Conservation (phyloP, 768 basidiomycete genomes). For the Pisolithus tinctorius region DNA sequence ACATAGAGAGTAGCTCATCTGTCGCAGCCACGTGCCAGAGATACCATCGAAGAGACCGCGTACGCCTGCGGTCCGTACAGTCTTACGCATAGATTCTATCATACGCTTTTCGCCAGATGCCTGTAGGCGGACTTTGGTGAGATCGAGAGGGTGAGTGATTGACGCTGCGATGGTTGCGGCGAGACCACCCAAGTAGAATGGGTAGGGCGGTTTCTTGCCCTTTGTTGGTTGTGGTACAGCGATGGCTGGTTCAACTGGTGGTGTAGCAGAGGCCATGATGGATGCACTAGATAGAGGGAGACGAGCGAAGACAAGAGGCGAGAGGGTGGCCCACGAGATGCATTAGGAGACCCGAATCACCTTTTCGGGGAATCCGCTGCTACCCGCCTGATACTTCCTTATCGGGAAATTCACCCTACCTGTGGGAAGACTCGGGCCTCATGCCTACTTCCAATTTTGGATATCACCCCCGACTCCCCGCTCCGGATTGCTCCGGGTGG, state of each 20-base stretch:
- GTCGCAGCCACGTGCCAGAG: slow-evolving; percentile 81
- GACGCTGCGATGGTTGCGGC: slow-evolving; percentile 87
- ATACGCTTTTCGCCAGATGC: slow-evolving; percentile 90
- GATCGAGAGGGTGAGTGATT: slow-evolving; percentile 80
- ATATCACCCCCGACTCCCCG: not conserved
- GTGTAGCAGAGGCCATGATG: slow-evolving; percentile 13
- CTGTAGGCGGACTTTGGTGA: slow-evolving; percentile 89
- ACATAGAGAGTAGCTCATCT: slow-evolving; percentile 90
- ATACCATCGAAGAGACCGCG: slow-evolving; percentile 80
- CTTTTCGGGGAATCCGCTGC: not conserved
- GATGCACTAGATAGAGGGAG: not conserved
- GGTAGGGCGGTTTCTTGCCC: slow-evolving; percentile 65
- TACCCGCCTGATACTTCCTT: not conserved
- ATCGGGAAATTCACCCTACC: not conserved
- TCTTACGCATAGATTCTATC: slow-evolving; percentile 79
- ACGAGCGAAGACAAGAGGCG: not conserved
- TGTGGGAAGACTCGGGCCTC: not conserved
- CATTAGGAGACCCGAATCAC: not conserved
- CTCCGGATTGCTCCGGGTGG: not conserved
- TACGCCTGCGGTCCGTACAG: slow-evolving; percentile 68
- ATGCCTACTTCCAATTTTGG: not conserved
- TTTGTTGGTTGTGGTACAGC: slow-evolving; percentile 3
- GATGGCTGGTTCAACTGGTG: not conserved
- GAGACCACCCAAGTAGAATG: slow-evolving; percentile 83
- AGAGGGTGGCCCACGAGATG: not conserved